These are phyloP conservation scores for Limonium bicolor DNA, from an alignment of 148 eudicot genomes.

Conservation along the genomic window DNA sequence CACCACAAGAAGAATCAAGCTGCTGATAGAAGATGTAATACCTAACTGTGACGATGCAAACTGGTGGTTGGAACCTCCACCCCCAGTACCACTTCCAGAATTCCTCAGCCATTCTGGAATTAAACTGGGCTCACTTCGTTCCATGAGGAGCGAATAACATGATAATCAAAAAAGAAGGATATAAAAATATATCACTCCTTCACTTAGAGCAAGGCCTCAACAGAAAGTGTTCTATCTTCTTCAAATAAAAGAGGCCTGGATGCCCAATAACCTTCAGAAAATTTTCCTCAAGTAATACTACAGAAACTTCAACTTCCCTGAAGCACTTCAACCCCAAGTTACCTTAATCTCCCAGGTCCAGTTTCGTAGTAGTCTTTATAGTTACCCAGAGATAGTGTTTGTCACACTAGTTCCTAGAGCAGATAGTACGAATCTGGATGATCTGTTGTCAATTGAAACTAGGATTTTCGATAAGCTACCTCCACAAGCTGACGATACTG, in stretches of 20 bases:
- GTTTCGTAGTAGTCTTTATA: too few species aligned
- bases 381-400: background rate
- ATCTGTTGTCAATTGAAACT: background rate
- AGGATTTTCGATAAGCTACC: slow-evolving; percentile 3
- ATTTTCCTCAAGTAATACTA: too few species aligned
- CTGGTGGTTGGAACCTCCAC: slow-evolving; percentile 45
- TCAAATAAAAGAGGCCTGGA: too few species aligned
- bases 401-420: background rate
- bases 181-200: slow-evolving; percentile 3
- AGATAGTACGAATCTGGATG: background rate
- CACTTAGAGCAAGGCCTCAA: too few species aligned
- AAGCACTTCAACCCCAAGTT: background rate
- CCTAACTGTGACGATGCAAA: slow-evolving; percentile 37
- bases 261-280: background rate
- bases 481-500: slow-evolving; percentile 3
- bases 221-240: background rate
- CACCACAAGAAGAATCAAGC: background rate
- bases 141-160: slow-evolving; percentile 65
- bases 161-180: slow-evolving; percentile 13
- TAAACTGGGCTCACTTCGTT: slow-evolving; percentile 85
- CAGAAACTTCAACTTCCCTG: too few species aligned
- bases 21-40: slow-evolving; percentile 3
- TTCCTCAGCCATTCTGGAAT: slow-evolving; percentile 90
- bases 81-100: slow-evolving; percentile 45
- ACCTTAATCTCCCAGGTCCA: background rate